phyloP scores from a whole-genome alignment of 495 filamentous ascomycete species.

The Elasticomyces elasticus region DNA sequence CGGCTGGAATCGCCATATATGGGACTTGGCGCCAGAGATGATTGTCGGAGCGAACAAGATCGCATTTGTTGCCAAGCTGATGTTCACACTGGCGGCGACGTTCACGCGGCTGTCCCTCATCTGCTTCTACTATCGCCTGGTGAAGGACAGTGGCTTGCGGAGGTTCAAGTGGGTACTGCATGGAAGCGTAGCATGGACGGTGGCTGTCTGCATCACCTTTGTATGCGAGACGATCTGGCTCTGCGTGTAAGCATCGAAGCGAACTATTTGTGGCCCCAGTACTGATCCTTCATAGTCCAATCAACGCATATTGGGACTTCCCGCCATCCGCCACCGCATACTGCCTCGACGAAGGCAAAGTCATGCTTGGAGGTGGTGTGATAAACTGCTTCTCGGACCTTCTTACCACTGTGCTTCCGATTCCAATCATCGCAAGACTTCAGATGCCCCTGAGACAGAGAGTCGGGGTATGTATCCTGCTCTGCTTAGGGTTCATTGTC shows the following conservation, averaged over 20 bases:
- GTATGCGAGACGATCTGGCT: conserved; percentile 44
- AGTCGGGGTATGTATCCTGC: conserved; percentile 48
- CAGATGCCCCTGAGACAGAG: conserved; percentile 45
- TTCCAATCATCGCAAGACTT: conserved; percentile 48
- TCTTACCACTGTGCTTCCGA: conserved; percentile 46
- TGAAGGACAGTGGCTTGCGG: conserved; percentile 32
- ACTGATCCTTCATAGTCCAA: conserved; percentile 30
- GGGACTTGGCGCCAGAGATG: neutral
- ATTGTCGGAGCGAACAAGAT: conserved; percentile 31
- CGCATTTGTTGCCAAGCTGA: conserved; percentile 42
- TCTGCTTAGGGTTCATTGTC: conserved; percentile 48
- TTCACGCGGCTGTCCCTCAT: conserved; percentile 50
- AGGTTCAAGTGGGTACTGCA: conserved; percentile 38
- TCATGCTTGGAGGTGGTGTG: conserved; percentile 45
- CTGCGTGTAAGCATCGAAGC: conserved; percentile 39
- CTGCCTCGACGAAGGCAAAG: conserved; percentile 43
- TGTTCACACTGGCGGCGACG: conserved; percentile 44
- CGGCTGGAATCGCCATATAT: conserved; percentile 45
- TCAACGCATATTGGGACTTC: conserved; percentile 45
- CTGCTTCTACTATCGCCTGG: conserved; percentile 46
- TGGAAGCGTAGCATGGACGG: conserved; percentile 37
- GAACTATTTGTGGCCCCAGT: neutral
- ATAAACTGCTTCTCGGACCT: conserved; percentile 55
- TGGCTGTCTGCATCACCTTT: conserved; percentile 38
- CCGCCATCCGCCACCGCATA: conserved; percentile 29